Evolutionary conservation across 2,329 filamentous ascomycete genomes (phyloP).

Genomic region (Xylariaceae sp.): DNA sequence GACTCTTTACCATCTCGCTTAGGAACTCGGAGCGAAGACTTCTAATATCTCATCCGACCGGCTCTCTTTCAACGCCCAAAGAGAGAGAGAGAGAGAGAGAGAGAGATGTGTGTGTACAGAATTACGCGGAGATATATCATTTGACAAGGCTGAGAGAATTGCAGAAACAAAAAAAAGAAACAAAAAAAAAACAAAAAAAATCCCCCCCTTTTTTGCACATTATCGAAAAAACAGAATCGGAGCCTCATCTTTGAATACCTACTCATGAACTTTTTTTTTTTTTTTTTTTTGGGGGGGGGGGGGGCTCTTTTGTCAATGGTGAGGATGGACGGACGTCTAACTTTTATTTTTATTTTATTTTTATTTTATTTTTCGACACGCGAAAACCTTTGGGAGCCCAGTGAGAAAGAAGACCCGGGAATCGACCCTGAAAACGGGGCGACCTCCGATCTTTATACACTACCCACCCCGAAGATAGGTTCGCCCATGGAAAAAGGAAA

Average conservation of each 20-base stretch:
- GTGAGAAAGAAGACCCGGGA: not conserved
- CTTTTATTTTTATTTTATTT: too few species aligned
- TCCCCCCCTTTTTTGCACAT: too few species aligned
- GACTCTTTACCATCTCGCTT: not conserved
- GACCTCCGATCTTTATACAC: not conserved
- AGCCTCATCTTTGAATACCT: too few species aligned
- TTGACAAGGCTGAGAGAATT: slow-evolving; percentile 11
- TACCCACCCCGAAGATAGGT: too few species aligned
- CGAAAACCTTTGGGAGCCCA: not conserved
- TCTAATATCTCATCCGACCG: too few species aligned
- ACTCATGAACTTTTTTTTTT: too few species aligned
- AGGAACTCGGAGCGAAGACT: not conserved
- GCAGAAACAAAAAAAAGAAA: not conserved
- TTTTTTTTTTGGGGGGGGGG: too few species aligned
- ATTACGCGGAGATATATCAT: slow-evolving; percentile 14
- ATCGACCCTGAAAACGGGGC: slow-evolving; percentile 5
- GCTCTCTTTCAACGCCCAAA: slow-evolving; percentile 1
- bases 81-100: slow-evolving; percentile 1
- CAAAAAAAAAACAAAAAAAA: not conserved
- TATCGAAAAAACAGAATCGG: too few species aligned
- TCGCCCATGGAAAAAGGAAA: too few species aligned
- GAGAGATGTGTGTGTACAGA: not conserved
- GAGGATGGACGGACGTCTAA: too few species aligned
- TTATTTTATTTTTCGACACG: slow-evolving; percentile 2
- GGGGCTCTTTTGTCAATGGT: too few species aligned